Base-by-base conservation (phyloP, 1,139 yeast genomes). In the Kodamaea alishanica region DNA sequence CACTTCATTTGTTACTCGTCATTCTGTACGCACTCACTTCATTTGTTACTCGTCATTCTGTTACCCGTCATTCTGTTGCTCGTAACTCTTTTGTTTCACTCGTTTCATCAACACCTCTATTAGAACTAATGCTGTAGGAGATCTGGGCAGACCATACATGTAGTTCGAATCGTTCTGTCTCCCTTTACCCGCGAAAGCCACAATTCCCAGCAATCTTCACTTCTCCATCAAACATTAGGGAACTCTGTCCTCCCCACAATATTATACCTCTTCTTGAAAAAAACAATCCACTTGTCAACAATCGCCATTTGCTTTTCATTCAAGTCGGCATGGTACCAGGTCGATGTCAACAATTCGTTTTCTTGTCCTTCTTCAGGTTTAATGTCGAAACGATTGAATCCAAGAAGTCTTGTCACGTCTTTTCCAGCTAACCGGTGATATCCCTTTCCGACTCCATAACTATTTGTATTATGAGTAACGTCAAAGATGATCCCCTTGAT, bases 401-500 rank as follows among this genome's bases (percentile, higher is more conserved):
- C 77, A 40, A 88, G 65, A 2, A 89, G 81, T 42, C 94, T 63
- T 15, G 87, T 79, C 10, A 86, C 84, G 48, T 88, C 96, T 49
- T 77, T 79, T 2, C 90, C 96, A 6, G 82, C 85, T 37, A 88
- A 71, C 27, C 72, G 77, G 51, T 80, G 80, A 61, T 88, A 88
- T 24, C 83, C 79, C 47, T 79, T 76, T 0, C 88, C 92, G 1
- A 83, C 83, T 0, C 94, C 95, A 53, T 88, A 88, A 33, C 79
- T 81, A 15, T 74, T 77, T 10, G 58, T 50, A 52, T 86, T 87
- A 30, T 67, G 56, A 0, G 85, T 73, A 5, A 88, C 96, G 54
- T 88, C 96, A 54, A 84, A 88, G 8, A 88, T 77, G 2, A 70
- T 67, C 8, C 95, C 94, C 45, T 80, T 78, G 47, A 88, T 81